Base-by-base conservation (phyloP, 805 yeast species). In the Wickerhamiella lipophila region DNA sequence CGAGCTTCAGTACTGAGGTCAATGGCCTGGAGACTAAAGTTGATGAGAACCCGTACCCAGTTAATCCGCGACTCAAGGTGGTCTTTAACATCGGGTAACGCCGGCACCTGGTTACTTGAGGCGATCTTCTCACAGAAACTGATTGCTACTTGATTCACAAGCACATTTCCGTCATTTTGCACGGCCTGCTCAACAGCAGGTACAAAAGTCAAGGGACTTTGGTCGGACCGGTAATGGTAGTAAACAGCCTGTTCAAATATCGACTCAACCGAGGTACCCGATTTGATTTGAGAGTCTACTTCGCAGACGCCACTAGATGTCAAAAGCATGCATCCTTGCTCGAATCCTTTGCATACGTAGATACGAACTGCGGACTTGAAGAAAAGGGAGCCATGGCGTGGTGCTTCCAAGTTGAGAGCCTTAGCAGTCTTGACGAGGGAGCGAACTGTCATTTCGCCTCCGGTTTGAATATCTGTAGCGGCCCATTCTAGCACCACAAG, bases 361-460 rank as follows among this genome's bases (percentile, higher is more conserved):
- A 34, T 19, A 9, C 32, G 22, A n/a, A 35, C 41, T 15, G 3
- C 12, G 12, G 27, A n/a, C 41, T 35, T 21, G 21, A 40, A 40
- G 19, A 19, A 40, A n/a, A 40, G 43, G 15, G 30, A 23, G 5
- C 30, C 30, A 13, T 21, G 19, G 19, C 11, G 7, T 3, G 29
- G 43, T 4, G 30, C 30, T 9, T 22, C n/a, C 18, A 23, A 7
- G 18, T 40, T 40, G 13, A 40, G 32, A 19, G 27, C 25, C 19
- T 40, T 40, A 6, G 30, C 43, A 16, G 43, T 40, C 19, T 40
- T 23, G n/a, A 40, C 43, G 12, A 40, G 43, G 6, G 43, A 40
- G 30, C 22, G 3, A 21, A 38, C 16, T 9, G 42, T 40, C n/a
- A 16, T 26, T 13, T 40, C 19, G 25, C 9, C 6, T 23, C 32